Evolutionary conservation across 2,329 filamentous ascomycete species (phyloP).

Genomic region (Neofusicoccum ribis): DNA sequence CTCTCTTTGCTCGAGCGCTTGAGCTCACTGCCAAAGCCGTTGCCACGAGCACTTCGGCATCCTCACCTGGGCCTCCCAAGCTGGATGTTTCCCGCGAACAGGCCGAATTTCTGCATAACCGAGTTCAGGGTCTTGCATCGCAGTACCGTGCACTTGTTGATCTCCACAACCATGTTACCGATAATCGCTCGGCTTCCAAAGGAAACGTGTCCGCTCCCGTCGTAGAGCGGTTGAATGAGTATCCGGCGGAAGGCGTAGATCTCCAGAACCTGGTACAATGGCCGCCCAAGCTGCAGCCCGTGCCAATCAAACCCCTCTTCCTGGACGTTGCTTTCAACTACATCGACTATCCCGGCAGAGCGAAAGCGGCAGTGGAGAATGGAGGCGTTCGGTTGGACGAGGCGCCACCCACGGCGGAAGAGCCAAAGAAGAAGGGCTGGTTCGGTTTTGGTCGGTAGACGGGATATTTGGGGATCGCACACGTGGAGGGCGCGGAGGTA

Average conservation of each 20-base stretch:
- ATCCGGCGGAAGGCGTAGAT: slow-evolving; percentile 69
- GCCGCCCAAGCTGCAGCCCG: slow-evolving; percentile 76
- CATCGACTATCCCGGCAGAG: slow-evolving; percentile 79
- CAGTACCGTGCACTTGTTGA: slow-evolving; percentile 85
- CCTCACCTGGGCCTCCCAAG: slow-evolving; percentile 55
- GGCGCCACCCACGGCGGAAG: slow-evolving; percentile 33
- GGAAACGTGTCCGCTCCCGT: slow-evolving; percentile 51
- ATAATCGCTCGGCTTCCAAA: slow-evolving; percentile 36
- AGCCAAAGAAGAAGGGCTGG: slow-evolving; percentile 51
- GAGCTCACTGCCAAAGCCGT: slow-evolving; percentile 59
- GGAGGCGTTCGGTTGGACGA: slow-evolving; percentile 21
- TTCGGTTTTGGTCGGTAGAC: slow-evolving; percentile 51
- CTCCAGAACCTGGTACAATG: slow-evolving; percentile 81
- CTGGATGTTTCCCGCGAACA: slow-evolving; percentile 66
- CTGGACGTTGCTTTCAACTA: slow-evolving; percentile 98
- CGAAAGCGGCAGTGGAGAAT: slow-evolving; percentile 31
- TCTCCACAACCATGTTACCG: slow-evolving; percentile 52
- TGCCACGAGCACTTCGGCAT: slow-evolving; percentile 29
- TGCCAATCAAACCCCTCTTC: slow-evolving; percentile 94
- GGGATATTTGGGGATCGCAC: neutral
- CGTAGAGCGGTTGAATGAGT: slow-evolving; percentile 73
- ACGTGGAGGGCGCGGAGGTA: no score
- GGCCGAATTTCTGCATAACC: slow-evolving; percentile 58
- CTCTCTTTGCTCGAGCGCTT: slow-evolving; percentile 73
- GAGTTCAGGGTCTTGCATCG: slow-evolving; percentile 71